These are phyloP conservation scores for Colletotrichum noveboracense DNA, from an alignment of 2,329 filamentous ascomycete genomes.

Conservation along the genomic window DNA sequence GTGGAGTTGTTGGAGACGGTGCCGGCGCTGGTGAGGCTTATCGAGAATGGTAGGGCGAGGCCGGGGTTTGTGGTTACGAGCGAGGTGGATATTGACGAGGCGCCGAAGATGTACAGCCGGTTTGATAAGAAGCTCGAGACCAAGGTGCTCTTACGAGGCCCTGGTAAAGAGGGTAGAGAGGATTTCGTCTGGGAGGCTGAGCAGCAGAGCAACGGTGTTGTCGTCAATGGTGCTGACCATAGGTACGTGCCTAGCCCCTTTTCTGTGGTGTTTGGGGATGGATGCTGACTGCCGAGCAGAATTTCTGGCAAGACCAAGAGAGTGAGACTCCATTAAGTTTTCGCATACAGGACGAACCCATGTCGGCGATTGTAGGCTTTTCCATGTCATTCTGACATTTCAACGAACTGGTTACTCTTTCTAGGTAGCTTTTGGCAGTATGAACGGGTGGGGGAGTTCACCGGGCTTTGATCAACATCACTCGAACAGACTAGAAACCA, in stretches of 20 bases:
- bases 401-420: neutral
- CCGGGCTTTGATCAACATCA: neutral
- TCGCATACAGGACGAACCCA: neutral
- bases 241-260: neutral
- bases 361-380: neutral
- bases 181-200: neutral
- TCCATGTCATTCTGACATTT: neutral
- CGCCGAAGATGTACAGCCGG: constrained; percentile 28
- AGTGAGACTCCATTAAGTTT: neutral
- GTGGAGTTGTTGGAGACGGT: constrained; percentile 16
- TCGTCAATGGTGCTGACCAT: neutral
- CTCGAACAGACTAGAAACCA: neutral
- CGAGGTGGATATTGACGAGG: constrained; percentile 33
- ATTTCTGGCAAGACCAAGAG: neutral
- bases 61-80: constrained; percentile 32
- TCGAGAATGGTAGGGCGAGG: constrained; percentile 27
- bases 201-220: neutral
- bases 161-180: neutral
- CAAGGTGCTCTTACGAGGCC: constrained; percentile 24
- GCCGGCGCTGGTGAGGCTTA: constrained; percentile 27
- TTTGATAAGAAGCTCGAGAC: constrained; percentile 27
- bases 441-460: neutral
- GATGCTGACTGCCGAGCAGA: neutral
- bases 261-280: neutral
- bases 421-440: neutral